phyloP scores from a whole-genome alignment of 371 early-diverging fungal species.

The Apophysomyces variabilis region DNA sequence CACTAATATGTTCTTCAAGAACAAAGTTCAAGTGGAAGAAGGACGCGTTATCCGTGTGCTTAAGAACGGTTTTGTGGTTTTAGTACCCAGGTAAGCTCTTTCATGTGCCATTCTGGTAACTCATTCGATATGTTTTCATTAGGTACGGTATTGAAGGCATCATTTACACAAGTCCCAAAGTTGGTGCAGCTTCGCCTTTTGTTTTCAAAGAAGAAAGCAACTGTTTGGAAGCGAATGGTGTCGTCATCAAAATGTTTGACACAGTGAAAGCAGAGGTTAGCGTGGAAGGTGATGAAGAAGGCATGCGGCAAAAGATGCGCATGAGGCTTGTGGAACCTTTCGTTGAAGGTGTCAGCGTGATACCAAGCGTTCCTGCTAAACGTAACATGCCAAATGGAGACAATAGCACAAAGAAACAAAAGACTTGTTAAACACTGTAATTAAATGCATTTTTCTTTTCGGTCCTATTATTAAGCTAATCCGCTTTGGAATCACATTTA shows the following conservation, averaged over 20 bases:
- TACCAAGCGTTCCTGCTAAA: slow-evolving; percentile 9
- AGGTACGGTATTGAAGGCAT: slow-evolving; percentile 93
- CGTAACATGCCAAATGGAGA: slow-evolving; percentile 15
- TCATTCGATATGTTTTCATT: not conserved
- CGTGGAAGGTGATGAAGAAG: slow-evolving; percentile 76
- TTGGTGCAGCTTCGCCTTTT: slow-evolving; percentile 33
- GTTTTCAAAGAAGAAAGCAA: slow-evolving; percentile 42
- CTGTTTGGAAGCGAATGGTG: slow-evolving; percentile 46
- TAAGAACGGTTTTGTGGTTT: slow-evolving; percentile 92
- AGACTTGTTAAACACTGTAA: not conserved
- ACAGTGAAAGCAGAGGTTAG: slow-evolving; percentile 77
- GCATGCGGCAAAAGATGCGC: slow-evolving; percentile 72
- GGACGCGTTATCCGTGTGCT: slow-evolving; percentile 91
- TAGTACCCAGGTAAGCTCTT: slow-evolving; percentile 76
- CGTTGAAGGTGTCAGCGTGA: slow-evolving; percentile 59
- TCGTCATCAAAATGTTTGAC: slow-evolving; percentile 72
- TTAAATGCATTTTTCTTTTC: too few relatives aligned
- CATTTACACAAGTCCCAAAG: slow-evolving; percentile 64
- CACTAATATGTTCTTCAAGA: slow-evolving; percentile 93
- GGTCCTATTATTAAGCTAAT: too few relatives aligned
- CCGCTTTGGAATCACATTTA: too few relatives aligned
- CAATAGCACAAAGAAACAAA: slow-evolving; percentile 16
- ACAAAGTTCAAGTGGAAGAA: slow-evolving; percentile 80
- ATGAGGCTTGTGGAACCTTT: slow-evolving; percentile 72
- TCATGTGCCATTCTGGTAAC: slow-evolving; percentile 6